These are phyloP conservation scores for Jimgerdemannia lactiflua DNA, from an alignment of 192 early-diverging fungal species.

Conservation along the genomic window DNA sequence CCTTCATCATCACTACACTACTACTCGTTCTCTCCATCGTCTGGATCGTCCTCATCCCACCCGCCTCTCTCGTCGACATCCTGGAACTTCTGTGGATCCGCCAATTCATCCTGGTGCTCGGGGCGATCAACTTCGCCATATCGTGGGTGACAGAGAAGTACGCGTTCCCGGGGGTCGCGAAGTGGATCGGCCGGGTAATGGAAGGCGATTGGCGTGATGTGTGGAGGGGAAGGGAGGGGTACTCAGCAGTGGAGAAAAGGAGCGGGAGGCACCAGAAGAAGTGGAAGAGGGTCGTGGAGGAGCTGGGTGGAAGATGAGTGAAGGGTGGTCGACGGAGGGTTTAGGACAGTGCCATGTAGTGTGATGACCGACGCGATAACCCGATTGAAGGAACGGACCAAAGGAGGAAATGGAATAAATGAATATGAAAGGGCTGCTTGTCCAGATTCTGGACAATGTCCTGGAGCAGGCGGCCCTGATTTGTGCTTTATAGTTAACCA, in stretches of 20 bases:
- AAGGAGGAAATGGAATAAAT: too few relatives aligned
- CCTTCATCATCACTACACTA: constrained; percentile 64
- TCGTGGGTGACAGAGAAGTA: constrained; percentile 44
- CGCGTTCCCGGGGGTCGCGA: constrained; percentile 32
- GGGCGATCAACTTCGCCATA: constrained; percentile 56
- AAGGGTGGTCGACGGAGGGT: too few relatives aligned
- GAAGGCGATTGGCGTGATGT: background rate
- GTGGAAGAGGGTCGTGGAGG: background rate
- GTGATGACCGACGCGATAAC: too few relatives aligned
- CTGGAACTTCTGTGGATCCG: constrained; percentile 74
- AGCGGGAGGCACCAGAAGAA: background rate
- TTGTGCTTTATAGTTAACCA: too few relatives aligned
- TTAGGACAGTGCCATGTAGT: too few relatives aligned
- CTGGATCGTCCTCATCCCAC: constrained; percentile 52
- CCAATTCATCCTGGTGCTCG: constrained; percentile 54
- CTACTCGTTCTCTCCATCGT: constrained; percentile 47
- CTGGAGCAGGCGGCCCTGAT: too few relatives aligned
- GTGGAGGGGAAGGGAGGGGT: background rate
- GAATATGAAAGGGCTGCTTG: too few relatives aligned
- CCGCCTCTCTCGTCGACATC: constrained; percentile 37
- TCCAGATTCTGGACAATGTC: too few relatives aligned
- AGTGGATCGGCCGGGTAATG: constrained; percentile 23
- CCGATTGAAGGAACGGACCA: too few relatives aligned
- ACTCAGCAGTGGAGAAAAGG: background rate
- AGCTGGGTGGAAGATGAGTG: too few relatives aligned